phyloP scores from a whole-genome alignment of 306 rosid species.

The Ormosia semicastrata region DNA sequence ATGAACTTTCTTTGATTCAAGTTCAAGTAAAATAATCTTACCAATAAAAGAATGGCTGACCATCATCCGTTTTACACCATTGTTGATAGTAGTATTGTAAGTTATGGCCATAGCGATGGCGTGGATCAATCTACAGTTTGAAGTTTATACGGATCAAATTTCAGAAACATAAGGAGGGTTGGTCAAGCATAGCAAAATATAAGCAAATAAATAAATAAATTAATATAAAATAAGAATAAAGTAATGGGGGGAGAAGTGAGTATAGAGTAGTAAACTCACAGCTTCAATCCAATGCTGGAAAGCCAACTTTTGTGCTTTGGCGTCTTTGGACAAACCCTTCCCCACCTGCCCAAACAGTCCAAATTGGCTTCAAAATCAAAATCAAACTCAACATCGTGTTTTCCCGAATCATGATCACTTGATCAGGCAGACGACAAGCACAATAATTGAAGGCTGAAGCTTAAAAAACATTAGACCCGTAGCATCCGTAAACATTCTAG shows the following conservation, averaged over 20 bases:
- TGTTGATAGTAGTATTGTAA: conserved; percentile 57
- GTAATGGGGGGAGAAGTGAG: too few species aligned
- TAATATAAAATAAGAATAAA: not conserved
- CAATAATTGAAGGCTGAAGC: not conserved
- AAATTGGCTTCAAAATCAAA: not conserved
- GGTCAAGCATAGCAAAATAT: not conserved
- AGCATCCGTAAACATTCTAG: too few species aligned
- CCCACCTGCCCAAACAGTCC: conserved; percentile 55
- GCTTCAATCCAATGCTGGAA: conserved; percentile 88
- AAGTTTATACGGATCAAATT: not conserved
- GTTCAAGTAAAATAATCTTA: conserved; percentile 5
- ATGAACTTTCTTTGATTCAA: too few species aligned
- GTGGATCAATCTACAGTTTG: conserved; percentile 60
- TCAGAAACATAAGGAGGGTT: not conserved
- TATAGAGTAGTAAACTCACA: conserved; percentile 20
- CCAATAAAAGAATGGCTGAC: conserved; percentile 81
- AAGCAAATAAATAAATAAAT: not conserved
- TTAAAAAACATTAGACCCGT: not conserved
- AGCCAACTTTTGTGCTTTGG: conserved; percentile 71
- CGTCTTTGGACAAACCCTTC: conserved; percentile 66
- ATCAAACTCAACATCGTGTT: too few species aligned
- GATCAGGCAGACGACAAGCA: not conserved
- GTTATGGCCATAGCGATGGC: conserved; percentile 79
- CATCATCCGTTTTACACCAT: conserved; percentile 63
- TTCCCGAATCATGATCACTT: not conserved